Evolutionary conservation across 2,329 filamentous ascomycete genomes (phyloP).

Genomic region (Sarocladiaceae sp.): DNA sequence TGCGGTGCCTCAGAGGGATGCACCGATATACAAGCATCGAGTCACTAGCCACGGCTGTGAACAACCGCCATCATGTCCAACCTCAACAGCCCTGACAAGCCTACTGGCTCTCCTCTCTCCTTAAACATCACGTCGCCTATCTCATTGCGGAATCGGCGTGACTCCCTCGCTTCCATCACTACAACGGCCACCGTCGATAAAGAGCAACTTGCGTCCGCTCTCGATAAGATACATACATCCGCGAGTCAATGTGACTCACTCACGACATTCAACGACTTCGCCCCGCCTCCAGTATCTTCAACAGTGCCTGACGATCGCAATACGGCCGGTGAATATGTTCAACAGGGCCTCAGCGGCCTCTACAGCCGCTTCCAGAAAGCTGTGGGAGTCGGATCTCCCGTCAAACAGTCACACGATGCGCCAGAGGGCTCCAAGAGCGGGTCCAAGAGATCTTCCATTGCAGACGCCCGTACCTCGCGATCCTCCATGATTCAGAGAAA

Average conservation of each 20-base stretch:
- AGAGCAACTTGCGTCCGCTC: slow-evolving; percentile 67
- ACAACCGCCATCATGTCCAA: slow-evolving; percentile 21
- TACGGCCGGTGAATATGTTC: slow-evolving; percentile 65
- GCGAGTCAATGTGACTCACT: slow-evolving; percentile 80
- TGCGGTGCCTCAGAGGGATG: too few relatives aligned
- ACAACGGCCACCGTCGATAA: slow-evolving; percentile 46
- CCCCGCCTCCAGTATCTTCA: slow-evolving; percentile 57
- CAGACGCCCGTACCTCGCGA: slow-evolving; percentile 8
- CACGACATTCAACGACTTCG: slow-evolving; percentile 93
- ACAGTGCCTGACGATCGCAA: slow-evolving; percentile 60
- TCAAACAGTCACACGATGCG: slow-evolving; percentile 21
- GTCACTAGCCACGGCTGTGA: slow-evolving; percentile 12
- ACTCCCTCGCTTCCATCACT: slow-evolving; percentile 35
- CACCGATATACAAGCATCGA: not conserved
- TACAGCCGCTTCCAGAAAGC: slow-evolving; percentile 81
- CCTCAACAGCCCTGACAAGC: slow-evolving; percentile 22
- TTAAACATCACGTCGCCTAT: slow-evolving; percentile 21
- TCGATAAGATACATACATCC: slow-evolving; percentile 82
- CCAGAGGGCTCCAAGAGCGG: slow-evolving; percentile 20
- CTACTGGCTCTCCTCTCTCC: slow-evolving; percentile 21
- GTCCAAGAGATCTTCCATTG: slow-evolving; percentile 26
- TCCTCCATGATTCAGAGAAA: not conserved
- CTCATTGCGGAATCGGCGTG: slow-evolving; percentile 28
- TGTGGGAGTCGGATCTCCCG: slow-evolving; percentile 60
- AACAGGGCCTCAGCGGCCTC: slow-evolving; percentile 80